Base-by-base conservation (phyloP, 129 eudicot species). In the Artemisia argyi region DNA sequence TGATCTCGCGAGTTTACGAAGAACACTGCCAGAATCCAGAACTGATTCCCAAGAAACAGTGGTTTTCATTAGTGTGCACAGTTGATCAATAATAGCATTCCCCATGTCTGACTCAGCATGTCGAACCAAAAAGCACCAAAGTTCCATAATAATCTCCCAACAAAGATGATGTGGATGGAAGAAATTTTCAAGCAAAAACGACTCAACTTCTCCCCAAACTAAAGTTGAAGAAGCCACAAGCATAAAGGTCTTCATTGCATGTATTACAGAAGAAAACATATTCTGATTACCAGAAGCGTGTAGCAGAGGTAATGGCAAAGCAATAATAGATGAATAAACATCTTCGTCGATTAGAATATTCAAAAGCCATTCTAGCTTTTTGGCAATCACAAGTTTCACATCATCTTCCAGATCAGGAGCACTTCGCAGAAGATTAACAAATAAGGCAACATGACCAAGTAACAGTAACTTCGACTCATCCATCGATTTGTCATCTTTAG, bases 151-250 rank as follows among this genome's bases (percentile, higher is more conserved):
- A 51, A 94, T 81, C 56, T 94, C 96, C 87, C 85, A 68, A 64
- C 97, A 94, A 69, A 94, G 96, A 78, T 84, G 81, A 61, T 94
- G 98, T 19, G 93, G 91, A 79, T 94, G 97, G 82, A 90, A 54
- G 48, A 85, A 44, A 66, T 94, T 94, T 68, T 86, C 89, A 28
- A 94, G 85, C 47, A 94, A 87, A 79, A 90, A 90, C 7, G 70
- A 76, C 69, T 88, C 81, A 10, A 83, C 57, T 51, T 24, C 26
- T 24, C 60, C 68, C 92, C 97, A 94, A 47, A 87, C 83, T 51
- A 17, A 72, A 70, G 87, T 84, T 50, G 91, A 77, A 60, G 93
- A 94, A 59, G 79, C 79, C 49, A 81, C 82, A 57, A 88, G 82
- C 89, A 94, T 82, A 78, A 94, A 94, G 69, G 90, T 86, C 81